Conservation (phyloP, 1,284 basidiomycete species). For the Naganishia liquefaciens region DNA sequence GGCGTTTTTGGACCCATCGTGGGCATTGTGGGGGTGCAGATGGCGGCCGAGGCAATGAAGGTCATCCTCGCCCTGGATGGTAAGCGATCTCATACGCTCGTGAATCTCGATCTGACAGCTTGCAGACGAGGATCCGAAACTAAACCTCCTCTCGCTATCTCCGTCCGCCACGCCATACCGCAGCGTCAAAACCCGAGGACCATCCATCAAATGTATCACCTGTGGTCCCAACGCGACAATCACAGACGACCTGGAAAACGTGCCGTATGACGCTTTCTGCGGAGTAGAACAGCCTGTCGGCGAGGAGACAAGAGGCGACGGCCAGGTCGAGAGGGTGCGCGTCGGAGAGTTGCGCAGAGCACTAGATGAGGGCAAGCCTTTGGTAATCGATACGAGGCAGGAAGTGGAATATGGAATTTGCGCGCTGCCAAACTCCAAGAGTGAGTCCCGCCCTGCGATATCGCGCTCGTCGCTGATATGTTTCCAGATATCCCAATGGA, state of each 20-base stretch:
- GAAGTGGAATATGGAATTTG: constrained; percentile 84
- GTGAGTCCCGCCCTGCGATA: constrained; percentile 58
- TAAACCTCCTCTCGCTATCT: constrained; percentile 70
- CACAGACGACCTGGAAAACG: constrained; percentile 40
- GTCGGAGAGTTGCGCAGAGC: constrained; percentile 31
- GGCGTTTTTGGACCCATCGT: constrained; percentile 89
- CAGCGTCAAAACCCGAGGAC: constrained; percentile 72
- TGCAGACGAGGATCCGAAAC: constrained; percentile 57
- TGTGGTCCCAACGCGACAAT: constrained; percentile 43
- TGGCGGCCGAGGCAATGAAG: constrained; percentile 87
- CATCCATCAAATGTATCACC: constrained; percentile 48
- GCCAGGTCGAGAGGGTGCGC: constrained; percentile 43
- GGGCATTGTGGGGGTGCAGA: constrained; percentile 85
- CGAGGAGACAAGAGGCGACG: constrained; percentile 37
- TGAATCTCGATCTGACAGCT: not conserved
- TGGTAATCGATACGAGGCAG: constrained; percentile 80
- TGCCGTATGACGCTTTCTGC: constrained; percentile 76
- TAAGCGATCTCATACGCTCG: constrained; percentile 50
- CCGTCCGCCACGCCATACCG: constrained; percentile 72
- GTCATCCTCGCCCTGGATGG: constrained; percentile 72
- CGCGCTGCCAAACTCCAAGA: constrained; percentile 69
- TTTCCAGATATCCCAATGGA: constrained; percentile 49
- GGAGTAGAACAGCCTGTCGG: constrained; percentile 55
- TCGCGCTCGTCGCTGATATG: constrained; percentile 5
- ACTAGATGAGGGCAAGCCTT: constrained; percentile 4